Evolutionary conservation across 495 filamentous ascomycete genomes (phyloP), one percentile per base, ranked within the genome.

Genomic region (Xylaria bambusicola): DNA sequence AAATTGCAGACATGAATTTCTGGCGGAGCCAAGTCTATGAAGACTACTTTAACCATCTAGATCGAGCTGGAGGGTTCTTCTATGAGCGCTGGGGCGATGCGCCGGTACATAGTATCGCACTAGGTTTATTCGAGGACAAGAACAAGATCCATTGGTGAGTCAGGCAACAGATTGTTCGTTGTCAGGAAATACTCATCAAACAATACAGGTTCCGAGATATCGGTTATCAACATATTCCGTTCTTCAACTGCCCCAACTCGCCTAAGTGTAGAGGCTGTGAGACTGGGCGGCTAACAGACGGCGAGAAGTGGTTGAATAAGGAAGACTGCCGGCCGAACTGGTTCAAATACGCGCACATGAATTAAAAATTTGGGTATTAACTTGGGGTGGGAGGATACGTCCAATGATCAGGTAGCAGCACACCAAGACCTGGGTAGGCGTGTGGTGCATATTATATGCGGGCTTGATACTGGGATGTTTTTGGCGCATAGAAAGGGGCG

Each of bases 41-140:
- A 71, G 90, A 92, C 52, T 99, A 97, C 71, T 99, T 99, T 75
- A 87, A 97, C 71, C 91, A 97, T 70, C 78, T 99, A 31, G 95
- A 99, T 75, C 85, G 89, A 20, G 88, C 92, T 0, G 95, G 95
- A 31, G 94, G 94, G 35, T 99, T 99, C 84, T 99, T 96, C 73
- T 99, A 99, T 67, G 95, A 99, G 78, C 79, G 95, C 54, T 99
- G 95, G 95, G 95, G 95, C 17, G 95, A 99, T 79, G 95, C 95
- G 13, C 95, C 95, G 0, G 95, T 99, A 48, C 95, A 99, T 75
- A 93, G 89, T 41, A 91, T 98, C 65, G 94, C 89, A n/a, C 67
- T 99, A 54, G 95, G 91, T 21, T 71, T 99, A 44, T 97, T 99
- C 73, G 95, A 93, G 62, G 92, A 99, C 73, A 79, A 84, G 60